phyloP scores from a whole-genome alignment of 169 alveolate species.

The Plasmodium gaboni region DNA sequence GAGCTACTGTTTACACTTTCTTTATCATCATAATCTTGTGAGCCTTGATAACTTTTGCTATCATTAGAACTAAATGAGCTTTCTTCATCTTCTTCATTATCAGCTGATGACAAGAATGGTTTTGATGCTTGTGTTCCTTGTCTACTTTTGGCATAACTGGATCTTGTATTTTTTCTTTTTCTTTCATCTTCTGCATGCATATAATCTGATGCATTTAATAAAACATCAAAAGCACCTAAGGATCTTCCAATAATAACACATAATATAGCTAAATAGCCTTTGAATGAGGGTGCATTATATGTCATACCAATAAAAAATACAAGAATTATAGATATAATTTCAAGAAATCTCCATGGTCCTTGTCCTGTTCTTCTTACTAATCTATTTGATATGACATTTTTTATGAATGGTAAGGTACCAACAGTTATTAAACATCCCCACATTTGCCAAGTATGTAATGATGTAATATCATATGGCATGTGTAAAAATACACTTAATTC shows the following conservation, averaged over 20 bases:
- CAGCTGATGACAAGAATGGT: conserved; percentile 58
- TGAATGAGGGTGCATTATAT: conserved; percentile 86
- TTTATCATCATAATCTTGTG: conserved; percentile 73
- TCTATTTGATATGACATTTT: conserved; percentile 93
- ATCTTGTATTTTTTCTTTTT: conserved; percentile 28
- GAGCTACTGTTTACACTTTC: conserved; percentile 66
- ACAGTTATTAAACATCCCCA: conserved; percentile 94
- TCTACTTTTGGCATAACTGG: conserved; percentile 58
- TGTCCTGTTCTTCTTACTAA: conserved; percentile 94
- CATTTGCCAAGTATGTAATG: conserved; percentile 89
- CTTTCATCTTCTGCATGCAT: conserved; percentile 71
- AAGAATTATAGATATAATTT: conserved; percentile 91
- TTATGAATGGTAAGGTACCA: conserved; percentile 93
- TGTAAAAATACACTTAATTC: conserved; percentile 83
- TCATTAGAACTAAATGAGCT: conserved; percentile 73
- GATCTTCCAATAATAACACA: conserved; percentile 88
- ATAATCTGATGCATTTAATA: conserved; percentile 83
- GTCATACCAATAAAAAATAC: conserved; percentile 91
- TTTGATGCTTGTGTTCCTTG: conserved; percentile 72
- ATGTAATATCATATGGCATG: conserved; percentile 86
- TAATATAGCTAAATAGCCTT: conserved; percentile 80
- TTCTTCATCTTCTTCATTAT: conserved; percentile 76
- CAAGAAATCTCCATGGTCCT: conserved; percentile 95
- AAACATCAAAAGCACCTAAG: conserved; percentile 87
- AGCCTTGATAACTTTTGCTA: conserved; percentile 72